phyloP scores from a whole-genome alignment of 768 basidiomycete species.

The Lactarius vividus region DNA sequence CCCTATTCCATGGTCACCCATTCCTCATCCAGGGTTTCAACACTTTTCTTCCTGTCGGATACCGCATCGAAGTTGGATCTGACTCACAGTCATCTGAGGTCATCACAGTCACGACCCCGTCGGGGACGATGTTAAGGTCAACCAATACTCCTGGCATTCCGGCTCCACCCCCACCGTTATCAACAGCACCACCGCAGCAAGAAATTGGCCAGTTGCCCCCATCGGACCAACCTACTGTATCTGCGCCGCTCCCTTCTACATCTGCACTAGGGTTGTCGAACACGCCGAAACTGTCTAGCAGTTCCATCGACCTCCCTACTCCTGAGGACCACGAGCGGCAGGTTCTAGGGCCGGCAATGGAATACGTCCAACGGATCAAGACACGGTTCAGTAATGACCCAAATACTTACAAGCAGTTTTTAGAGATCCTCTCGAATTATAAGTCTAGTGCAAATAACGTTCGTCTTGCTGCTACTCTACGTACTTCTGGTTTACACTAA shows the following conservation, averaged over 20 bases:
- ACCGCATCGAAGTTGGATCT: constrained; percentile 80
- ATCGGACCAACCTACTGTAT: constrained; percentile 14
- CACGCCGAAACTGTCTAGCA: constrained; percentile 2
- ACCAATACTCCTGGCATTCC: constrained; percentile 29
- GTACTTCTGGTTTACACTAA: constrained; percentile 14
- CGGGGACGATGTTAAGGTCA: constrained; percentile 48
- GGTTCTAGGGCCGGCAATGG: constrained; percentile 73
- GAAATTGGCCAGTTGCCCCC: background rate
- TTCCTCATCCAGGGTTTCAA: constrained; percentile 96
- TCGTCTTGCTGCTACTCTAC: constrained; percentile 33
- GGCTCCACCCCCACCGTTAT: constrained; percentile 11
- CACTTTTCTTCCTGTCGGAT: constrained; percentile 92
- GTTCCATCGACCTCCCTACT: constrained; percentile 13
- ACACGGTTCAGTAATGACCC: constrained; percentile 76
- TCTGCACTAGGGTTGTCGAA: constrained; percentile 20
- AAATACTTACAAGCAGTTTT: constrained; percentile 78
- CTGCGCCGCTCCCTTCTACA: constrained; percentile 21
- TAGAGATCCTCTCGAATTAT: constrained; percentile 72
- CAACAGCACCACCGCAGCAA: background rate
- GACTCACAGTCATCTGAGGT: constrained; percentile 61
- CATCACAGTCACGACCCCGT: constrained; percentile 78
- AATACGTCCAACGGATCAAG: constrained; percentile 97
- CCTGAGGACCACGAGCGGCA: constrained; percentile 24
- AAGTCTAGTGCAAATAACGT: constrained; percentile 51
- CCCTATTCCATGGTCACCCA: constrained; percentile 88